Evolutionary conservation across 352 stramenopile species (phyloP).

Genomic region (Pelagophyceae sp.): DNA sequence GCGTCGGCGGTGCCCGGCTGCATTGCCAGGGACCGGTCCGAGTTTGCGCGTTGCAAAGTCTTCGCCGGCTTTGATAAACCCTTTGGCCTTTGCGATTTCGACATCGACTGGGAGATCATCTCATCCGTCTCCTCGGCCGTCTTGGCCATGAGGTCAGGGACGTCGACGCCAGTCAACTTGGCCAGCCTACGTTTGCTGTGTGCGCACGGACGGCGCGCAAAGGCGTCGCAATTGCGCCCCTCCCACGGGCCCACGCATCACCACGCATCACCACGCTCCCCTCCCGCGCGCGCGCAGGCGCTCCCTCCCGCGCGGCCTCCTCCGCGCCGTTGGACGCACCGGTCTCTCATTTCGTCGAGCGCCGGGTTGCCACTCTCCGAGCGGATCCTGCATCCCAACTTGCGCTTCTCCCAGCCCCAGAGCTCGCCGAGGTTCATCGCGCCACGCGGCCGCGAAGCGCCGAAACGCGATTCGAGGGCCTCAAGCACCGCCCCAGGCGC

Average conservation of each 20-base stretch:
- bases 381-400: slow-evolving; percentile 29
- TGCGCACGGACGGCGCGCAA: not conserved
- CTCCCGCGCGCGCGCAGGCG: too few relatives aligned
- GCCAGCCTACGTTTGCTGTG: slow-evolving; percentile 17
- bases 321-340: too few relatives aligned
- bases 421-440: slow-evolving; percentile 31
- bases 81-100: too few relatives aligned
- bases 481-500: too few relatives aligned
- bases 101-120: too few relatives aligned
- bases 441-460: too few relatives aligned
- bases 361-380: slow-evolving; percentile 30
- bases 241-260: slow-evolving; percentile 20
- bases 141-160: not conserved
- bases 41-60: too few relatives aligned
- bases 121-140: too few relatives aligned
- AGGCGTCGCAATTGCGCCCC: slow-evolving; percentile 23
- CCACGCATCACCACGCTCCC: slow-evolving; percentile 23
- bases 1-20: not conserved
- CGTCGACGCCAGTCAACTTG: slow-evolving; percentile 13
- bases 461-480: too few relatives aligned
- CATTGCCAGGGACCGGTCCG: too few relatives aligned
- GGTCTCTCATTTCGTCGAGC: slow-evolving; percentile 29
- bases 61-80: too few relatives aligned
- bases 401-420: slow-evolving; percentile 31
- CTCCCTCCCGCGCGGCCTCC: too few relatives aligned